phyloP scores from a whole-genome alignment of 345 rosid genomes.

The Moricandia moricandioides region DNA sequence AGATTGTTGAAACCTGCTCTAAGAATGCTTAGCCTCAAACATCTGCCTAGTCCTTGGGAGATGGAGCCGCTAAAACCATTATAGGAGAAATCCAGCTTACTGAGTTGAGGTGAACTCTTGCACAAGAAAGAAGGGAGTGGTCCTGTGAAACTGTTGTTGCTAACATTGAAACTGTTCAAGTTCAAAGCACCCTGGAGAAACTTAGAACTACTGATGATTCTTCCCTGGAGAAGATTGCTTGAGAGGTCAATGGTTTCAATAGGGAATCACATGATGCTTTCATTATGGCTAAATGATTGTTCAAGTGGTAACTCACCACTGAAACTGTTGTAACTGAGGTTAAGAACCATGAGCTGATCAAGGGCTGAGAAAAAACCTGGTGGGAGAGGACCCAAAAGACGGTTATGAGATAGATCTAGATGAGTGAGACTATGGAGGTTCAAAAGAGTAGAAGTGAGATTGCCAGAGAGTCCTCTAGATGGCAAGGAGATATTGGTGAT shows the following conservation, averaged over 20 bases:
- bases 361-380: slow-evolving; percentile 41
- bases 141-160: slow-evolving; percentile 67
- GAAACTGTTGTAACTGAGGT: slow-evolving; percentile 30
- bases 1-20: slow-evolving; percentile 68
- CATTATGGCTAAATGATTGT: not conserved
- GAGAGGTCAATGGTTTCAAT: slow-evolving; percentile 52
- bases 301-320: slow-evolving; percentile 54
- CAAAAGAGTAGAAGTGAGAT: slow-evolving; percentile 37
- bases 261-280: slow-evolving; percentile 7
- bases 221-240: slow-evolving; percentile 59
- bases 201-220: slow-evolving; percentile 30
- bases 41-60: slow-evolving; percentile 54
- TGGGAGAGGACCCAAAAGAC: slow-evolving; percentile 52
- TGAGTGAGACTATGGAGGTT: slow-evolving; percentile 43
- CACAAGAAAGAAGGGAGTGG: slow-evolving; percentile 59
- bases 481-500: slow-evolving; percentile 51
- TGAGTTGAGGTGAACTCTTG: slow-evolving; percentile 38
- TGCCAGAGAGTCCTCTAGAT: slow-evolving; percentile 46
- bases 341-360: slow-evolving; percentile 46
- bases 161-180: slow-evolving; percentile 57
- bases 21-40: slow-evolving; percentile 49
- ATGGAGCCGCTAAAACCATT: slow-evolving; percentile 52
- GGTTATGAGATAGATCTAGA: slow-evolving; percentile 68
- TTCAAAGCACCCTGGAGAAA: slow-evolving; percentile 42
- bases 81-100: slow-evolving; percentile 55